Conservation (phyloP, 805 yeast species). For the Candida chilensis region DNA sequence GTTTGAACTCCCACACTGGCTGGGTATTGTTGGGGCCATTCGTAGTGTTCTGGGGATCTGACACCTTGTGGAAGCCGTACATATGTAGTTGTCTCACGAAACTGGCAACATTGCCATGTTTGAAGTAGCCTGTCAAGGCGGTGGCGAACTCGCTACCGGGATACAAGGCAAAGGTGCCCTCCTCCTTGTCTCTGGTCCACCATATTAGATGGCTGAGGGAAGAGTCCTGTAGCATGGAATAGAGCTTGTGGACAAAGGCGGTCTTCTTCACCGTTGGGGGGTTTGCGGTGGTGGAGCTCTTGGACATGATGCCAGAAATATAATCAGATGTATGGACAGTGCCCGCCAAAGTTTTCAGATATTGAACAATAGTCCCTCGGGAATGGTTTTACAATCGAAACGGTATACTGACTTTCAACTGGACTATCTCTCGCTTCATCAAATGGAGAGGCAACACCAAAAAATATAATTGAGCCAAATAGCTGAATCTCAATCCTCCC, state of each 20-base stretch:
- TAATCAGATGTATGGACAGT: no score
- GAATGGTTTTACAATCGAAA: no score
- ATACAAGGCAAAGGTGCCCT: slow-evolving; percentile 50
- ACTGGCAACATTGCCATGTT: slow-evolving; percentile 89
- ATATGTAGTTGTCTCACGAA: slow-evolving; percentile 92
- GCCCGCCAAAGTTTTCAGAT: no score
- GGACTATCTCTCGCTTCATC: no score
- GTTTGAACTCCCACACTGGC: slow-evolving; percentile 50
- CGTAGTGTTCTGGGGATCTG: slow-evolving; percentile 25
- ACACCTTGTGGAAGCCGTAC: slow-evolving; percentile 90
- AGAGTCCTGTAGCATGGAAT: slow-evolving; percentile 52
- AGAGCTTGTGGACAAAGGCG: slow-evolving; percentile 59
- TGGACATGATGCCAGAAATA: no score
- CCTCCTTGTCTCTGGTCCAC: slow-evolving; percentile 47
- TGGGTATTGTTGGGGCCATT: slow-evolving; percentile 13
- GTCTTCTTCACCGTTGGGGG: no score
- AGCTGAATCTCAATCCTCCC: no score
- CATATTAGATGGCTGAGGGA: slow-evolving; percentile 46
- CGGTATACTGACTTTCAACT: no score
- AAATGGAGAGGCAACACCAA: no score
- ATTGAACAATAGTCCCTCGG: no score
- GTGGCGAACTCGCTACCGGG: slow-evolving; percentile 58
- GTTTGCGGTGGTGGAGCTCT: no score
- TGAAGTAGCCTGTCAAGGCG: slow-evolving; percentile 67
- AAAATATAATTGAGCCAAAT: no score